Conservation (phyloP, 441 rosid genomes). For the Eugenia klotzschiana region DNA sequence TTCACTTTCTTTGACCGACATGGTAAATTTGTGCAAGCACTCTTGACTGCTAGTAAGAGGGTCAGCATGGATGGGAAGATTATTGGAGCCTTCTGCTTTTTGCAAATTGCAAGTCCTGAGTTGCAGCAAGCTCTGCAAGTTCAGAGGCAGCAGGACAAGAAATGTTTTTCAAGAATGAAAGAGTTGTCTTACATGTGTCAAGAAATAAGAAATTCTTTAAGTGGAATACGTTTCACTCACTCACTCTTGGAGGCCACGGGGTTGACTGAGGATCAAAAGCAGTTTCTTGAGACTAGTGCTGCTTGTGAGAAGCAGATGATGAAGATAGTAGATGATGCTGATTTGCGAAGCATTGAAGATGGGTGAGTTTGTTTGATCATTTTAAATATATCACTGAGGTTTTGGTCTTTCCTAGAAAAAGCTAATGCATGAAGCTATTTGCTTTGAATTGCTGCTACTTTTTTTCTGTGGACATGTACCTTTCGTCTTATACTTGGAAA, state of each 20-base stretch:
- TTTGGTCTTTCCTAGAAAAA: background rate
- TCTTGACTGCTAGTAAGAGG: conserved; percentile 76
- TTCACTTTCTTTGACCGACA: conserved; percentile 58
- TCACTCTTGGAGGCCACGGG: conserved; percentile 65
- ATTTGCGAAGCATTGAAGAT: conserved; percentile 60
- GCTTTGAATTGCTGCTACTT: background rate
- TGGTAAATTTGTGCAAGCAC: conserved; percentile 63
- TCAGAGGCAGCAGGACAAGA: conserved; percentile 63
- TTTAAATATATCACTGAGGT: background rate
- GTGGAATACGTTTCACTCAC: conserved; percentile 62
- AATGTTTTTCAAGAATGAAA: conserved; percentile 47
- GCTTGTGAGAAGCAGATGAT: conserved; percentile 85
- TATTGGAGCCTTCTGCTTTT: conserved; percentile 84
- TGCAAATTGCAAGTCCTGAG: conserved; percentile 90
- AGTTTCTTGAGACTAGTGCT: conserved; percentile 72
- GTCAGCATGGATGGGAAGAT: conserved; percentile 51
- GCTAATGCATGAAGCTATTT: background rate
- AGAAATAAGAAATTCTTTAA: conserved; percentile 65
- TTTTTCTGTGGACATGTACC: background rate
- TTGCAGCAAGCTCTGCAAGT: conserved; percentile 66
- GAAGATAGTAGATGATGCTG: conserved; percentile 46
- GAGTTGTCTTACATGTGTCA: conserved; percentile 80
- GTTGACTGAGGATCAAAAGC: conserved; percentile 77
- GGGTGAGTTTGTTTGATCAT: conserved; percentile 35
- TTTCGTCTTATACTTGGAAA: background rate